Conservation (phyloP, 2,329 filamentous ascomycete genomes). For the Aspergillus arachidicola region DNA sequence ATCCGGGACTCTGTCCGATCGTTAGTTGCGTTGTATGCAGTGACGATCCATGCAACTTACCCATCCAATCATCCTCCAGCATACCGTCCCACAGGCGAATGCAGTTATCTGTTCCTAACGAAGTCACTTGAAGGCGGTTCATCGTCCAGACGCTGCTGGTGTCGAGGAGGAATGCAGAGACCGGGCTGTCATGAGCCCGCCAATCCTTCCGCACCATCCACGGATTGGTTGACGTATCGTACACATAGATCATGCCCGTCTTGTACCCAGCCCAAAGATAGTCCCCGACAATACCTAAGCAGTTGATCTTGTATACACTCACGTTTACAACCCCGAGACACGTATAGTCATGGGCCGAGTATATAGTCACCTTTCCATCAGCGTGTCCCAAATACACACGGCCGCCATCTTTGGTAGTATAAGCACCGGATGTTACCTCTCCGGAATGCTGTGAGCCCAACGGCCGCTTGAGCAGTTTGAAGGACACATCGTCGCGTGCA, state of each 20-base stretch:
- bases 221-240: slow-evolving; percentile 78
- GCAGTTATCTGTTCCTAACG: slow-evolving; percentile 83
- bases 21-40: slow-evolving; percentile 22
- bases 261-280: slow-evolving; percentile 94
- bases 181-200: slow-evolving; percentile 83
- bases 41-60: slow-evolving; percentile 41
- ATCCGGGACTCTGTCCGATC: slow-evolving; percentile 69
- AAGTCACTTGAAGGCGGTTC: slow-evolving; percentile 81
- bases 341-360: slow-evolving; percentile 73
- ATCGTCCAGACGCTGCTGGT: slow-evolving; percentile 81
- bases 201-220: slow-evolving; percentile 95
- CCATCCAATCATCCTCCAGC: slow-evolving; percentile 90
- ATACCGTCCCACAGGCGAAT: slow-evolving; percentile 89
- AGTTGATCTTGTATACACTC: slow-evolving; percentile 94
- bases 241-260: slow-evolving; percentile 90
- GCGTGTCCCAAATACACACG: slow-evolving; percentile 87
- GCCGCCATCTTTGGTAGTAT: slow-evolving; percentile 72
- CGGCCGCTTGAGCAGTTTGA: slow-evolving; percentile 74
- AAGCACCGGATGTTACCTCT: slow-evolving; percentile 82
- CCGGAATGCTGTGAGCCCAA: slow-evolving; percentile 73
- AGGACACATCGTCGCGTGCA: slow-evolving; percentile 66
- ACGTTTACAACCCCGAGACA: slow-evolving; percentile 82
- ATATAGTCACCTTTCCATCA: slow-evolving; percentile 94
- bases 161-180: slow-evolving; percentile 77
- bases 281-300: slow-evolving; percentile 76